These are phyloP conservation scores for Tuber brumale DNA, from an alignment of 495 filamentous ascomycete genomes.

Conservation along the genomic window DNA sequence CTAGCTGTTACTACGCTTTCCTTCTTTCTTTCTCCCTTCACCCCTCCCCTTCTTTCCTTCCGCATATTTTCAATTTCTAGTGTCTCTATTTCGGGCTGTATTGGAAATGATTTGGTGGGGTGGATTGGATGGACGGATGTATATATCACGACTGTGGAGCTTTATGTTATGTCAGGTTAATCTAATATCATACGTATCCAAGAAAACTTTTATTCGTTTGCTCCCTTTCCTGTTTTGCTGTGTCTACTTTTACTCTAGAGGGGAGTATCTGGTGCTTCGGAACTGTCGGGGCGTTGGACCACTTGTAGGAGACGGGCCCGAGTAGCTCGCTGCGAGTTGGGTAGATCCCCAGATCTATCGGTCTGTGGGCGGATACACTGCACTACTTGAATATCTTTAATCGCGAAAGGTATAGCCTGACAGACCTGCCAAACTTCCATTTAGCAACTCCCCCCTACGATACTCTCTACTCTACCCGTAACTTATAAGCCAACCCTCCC, in stretches of 20 bases:
- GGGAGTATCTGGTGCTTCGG: neutral
- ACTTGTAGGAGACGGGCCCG: neutral
- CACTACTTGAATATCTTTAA: too few relatives aligned
- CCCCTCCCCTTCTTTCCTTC: neutral
- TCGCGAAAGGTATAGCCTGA: too few relatives aligned
- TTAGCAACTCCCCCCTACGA: too few relatives aligned
- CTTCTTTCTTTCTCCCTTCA: slow-evolving; percentile 9
- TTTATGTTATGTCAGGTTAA: neutral
- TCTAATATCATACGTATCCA: neutral
- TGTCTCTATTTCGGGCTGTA: neutral
- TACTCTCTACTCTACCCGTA: too few relatives aligned
- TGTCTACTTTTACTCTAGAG: neutral
- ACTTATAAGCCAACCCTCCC: too few relatives aligned
- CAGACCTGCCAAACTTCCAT: too few relatives aligned
- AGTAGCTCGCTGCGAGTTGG: neutral
- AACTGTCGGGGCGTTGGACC: neutral
- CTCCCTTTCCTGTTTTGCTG: neutral
- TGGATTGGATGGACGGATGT: neutral
- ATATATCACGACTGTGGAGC: neutral
- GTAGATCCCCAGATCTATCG: too few relatives aligned
- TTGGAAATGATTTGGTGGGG: neutral
- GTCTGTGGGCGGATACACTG: too few relatives aligned
- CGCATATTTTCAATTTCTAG: slow-evolving; percentile 15
- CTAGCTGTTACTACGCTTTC: slow-evolving; percentile 17
- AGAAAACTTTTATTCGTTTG: neutral